Percentiles rank a stretch among this genome's conserved stretches.
Conservation (phyloP, 2,329 filamentous ascomycete genomes). For the Colletotrichum abscissum region DNA sequence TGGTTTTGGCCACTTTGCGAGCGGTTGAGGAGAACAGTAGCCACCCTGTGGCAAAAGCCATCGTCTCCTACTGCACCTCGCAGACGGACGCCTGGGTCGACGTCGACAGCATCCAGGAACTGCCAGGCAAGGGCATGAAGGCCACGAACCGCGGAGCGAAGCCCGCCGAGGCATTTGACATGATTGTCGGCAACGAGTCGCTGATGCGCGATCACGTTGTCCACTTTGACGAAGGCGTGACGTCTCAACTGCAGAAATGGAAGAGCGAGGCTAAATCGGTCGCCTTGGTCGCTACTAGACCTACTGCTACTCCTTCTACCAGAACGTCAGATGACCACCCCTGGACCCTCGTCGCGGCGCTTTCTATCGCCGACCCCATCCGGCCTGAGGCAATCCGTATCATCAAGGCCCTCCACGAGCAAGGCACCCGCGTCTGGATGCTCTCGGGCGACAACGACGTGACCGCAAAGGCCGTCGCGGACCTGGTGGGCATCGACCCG, state of each 20-base stretch:
- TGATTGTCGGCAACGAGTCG: conserved; percentile 79
- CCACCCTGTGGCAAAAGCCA: conserved; percentile 79
- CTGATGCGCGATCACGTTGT: conserved; percentile 68
- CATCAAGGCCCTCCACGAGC: conserved; percentile 71
- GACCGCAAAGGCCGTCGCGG: conserved; percentile 85
- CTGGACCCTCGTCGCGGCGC: conserved; percentile 70
- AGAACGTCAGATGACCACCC: conserved; percentile 17
- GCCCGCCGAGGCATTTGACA: conserved; percentile 52
- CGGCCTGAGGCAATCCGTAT: conserved; percentile 77
- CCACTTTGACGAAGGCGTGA: conserved; percentile 47
- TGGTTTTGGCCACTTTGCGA: conserved; percentile 65
- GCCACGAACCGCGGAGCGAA: conserved; percentile 56
- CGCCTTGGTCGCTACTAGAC: conserved; percentile 64
- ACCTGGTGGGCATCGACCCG: conserved; percentile 77
- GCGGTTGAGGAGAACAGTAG: conserved; percentile 77
- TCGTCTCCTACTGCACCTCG: conserved; percentile 70
- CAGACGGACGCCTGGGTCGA: conserved; percentile 44
- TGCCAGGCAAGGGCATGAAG: conserved; percentile 78
- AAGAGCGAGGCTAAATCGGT: conserved; percentile 73
- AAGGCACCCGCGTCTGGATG: conserved; percentile 86
- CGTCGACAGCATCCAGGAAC: conserved; percentile 67
- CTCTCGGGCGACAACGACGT: conserved; percentile 89
- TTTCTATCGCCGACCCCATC: conserved; percentile 85
- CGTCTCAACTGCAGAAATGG: conserved; percentile 62
- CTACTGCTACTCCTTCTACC: conserved; percentile 11